Conservation (phyloP, 148 eudicot species). For the Rhododendron simsii region DNA sequence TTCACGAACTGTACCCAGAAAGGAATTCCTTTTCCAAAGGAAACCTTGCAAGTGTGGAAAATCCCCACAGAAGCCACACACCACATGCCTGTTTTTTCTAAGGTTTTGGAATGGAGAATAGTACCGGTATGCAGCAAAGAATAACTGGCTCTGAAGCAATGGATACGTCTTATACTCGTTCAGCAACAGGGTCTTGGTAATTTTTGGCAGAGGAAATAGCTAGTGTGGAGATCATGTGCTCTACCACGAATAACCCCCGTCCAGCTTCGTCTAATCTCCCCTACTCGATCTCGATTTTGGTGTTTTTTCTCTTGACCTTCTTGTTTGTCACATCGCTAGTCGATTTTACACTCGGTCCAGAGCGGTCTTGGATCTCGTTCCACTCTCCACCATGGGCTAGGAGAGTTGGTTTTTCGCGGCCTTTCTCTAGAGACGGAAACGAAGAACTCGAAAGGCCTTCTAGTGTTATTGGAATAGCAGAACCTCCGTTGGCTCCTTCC, state of each 20-base stretch:
- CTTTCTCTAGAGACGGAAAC: background rate
- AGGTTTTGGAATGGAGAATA: background rate
- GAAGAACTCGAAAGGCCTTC: background rate
- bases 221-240: background rate
- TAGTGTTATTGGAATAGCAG: background rate
- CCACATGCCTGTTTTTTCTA: background rate
- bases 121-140: constrained; percentile 10
- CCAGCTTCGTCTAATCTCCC: background rate
- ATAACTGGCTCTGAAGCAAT: constrained; percentile 19
- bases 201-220: background rate
- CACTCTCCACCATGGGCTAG: constrained; percentile 10
- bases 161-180: constrained; percentile 3
- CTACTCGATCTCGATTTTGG: constrained; percentile 8
- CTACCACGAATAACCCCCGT: background rate
- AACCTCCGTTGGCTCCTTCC: background rate
- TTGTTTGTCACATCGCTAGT: background rate
- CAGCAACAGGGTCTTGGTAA: background rate
- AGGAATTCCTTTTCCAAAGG: background rate
- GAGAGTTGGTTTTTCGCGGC: background rate
- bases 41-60: background rate
- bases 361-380: constrained; percentile 10
- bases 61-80: background rate
- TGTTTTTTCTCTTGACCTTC: background rate
- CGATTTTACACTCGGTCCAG: background rate
- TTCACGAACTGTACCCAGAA: background rate